Evolutionary conservation across 257 asterid genomes (phyloP).

Genomic region (Mitragyna speciosa): DNA sequence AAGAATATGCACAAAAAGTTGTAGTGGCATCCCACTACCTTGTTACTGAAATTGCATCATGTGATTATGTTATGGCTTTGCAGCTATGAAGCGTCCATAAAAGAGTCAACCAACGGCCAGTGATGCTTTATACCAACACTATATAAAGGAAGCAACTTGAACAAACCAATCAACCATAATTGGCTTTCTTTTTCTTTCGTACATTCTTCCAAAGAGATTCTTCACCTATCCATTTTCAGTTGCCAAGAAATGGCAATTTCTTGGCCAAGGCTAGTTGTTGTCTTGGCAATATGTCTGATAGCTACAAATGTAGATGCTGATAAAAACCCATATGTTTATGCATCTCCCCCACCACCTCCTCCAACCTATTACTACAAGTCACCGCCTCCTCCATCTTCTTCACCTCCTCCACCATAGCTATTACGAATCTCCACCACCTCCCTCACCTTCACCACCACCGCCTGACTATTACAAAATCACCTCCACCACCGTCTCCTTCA

Average conservation of each 20-base stretch:
- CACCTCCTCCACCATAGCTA: no score
- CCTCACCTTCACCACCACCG: no score
- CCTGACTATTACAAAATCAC: not conserved
- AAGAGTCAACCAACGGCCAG: no score
- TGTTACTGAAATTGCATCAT: not conserved
- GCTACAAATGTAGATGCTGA: slow-evolving; percentile 10
- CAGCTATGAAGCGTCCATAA: slow-evolving; percentile 7
- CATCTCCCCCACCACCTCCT: slow-evolving; percentile 14
- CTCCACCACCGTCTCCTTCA: no score
- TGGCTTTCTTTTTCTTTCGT: not conserved
- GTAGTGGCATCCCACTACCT: not conserved
- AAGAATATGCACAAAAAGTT: no score
- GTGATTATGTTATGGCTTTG: not conserved
- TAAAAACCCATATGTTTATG: not conserved
- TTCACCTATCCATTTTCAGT: not conserved
- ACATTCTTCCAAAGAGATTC: not conserved
- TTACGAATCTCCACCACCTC: no score
- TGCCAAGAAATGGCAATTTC: slow-evolving; percentile 20
- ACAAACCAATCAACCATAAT: not conserved
- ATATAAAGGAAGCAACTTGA: slow-evolving; percentile 6
- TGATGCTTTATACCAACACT: not conserved
- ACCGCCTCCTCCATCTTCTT: no score
- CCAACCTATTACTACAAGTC: slow-evolving; percentile 3
- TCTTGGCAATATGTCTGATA: slow-evolving; percentile 19
- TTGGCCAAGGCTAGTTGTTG: slow-evolving; percentile 18